Percentiles rank a stretch among this genome's conserved stretches.
phyloP scores from a whole-genome alignment of 1,284 basidiomycete genomes.

The Apiotrichum mycotoxinovorans region DNA sequence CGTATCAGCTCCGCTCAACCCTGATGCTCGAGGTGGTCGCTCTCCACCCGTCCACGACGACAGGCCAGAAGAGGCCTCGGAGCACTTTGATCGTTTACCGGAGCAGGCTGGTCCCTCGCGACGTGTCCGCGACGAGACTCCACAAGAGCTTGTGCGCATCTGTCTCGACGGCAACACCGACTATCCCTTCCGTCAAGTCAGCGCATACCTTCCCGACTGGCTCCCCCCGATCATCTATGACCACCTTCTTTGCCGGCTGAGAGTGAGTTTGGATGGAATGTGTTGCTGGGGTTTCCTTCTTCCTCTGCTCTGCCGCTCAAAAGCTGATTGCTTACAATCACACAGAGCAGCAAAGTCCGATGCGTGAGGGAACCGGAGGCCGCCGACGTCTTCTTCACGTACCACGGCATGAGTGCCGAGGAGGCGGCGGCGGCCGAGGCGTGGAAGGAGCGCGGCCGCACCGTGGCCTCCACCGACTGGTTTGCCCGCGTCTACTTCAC shows the following conservation, averaged over 20 bases:
- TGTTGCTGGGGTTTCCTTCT: no score
- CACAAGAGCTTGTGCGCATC: background rate
- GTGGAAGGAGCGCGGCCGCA: background rate
- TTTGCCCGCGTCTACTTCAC: conserved; percentile 23
- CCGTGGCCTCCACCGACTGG: conserved; percentile 20
- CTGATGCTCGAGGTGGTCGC: no score
- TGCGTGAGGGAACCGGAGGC: background rate
- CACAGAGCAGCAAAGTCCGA: conserved; percentile 3
- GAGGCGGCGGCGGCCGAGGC: conserved; percentile 9
- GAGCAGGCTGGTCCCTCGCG: background rate
- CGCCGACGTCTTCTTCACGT: conserved; percentile 15
- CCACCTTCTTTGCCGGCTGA: conserved; percentile 1
- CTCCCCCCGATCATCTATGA: background rate
- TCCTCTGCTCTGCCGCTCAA: no score
- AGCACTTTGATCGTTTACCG: no score
- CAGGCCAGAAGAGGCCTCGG: no score
- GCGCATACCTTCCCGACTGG: conserved; percentile 1
- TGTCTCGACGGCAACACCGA: background rate
- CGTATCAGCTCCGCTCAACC: no score
- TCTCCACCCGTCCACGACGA: no score
- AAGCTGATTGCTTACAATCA: background rate
- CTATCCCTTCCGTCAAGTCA: conserved; percentile 4
- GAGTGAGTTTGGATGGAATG: background rate
- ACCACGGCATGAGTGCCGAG: background rate
- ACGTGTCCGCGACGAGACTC: background rate